Evolutionary conservation across 495 filamentous ascomycete species (phyloP).

Genomic region (Hyaloscypha finlandica): DNA sequence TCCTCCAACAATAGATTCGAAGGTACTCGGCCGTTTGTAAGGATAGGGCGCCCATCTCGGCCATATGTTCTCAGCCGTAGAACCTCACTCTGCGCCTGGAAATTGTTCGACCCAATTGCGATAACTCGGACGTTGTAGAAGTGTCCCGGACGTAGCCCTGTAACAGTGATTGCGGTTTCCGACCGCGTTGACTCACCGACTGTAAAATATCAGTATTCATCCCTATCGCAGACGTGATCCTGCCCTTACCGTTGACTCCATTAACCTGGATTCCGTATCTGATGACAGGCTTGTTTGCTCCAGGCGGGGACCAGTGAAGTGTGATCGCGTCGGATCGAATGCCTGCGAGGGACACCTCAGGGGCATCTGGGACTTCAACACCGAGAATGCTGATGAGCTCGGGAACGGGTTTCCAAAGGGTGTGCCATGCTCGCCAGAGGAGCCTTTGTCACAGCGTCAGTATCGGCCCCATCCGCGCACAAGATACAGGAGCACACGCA

Average conservation of each 20-base stretch:
- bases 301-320: conserved; percentile 87
- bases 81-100: conserved; percentile 83
- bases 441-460: conserved; percentile 56
- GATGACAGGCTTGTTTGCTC: conserved; percentile 72
- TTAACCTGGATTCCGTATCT: conserved; percentile 94
- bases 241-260: conserved; percentile 75
- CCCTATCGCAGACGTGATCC: not conserved
- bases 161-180: conserved; percentile 88
- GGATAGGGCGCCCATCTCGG: conserved; percentile 55
- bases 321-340: conserved; percentile 84
- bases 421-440: conserved; percentile 76
- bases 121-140: conserved; percentile 93
- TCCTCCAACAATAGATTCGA: conserved; percentile 54
- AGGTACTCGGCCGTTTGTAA: conserved; percentile 52
- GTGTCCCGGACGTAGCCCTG: conserved; percentile 77
- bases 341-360: conserved; percentile 87
- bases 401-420: conserved; percentile 85
- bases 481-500: conserved; percentile 21
- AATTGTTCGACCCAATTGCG: conserved; percentile 84
- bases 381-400: conserved; percentile 88
- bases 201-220: conserved; percentile 38
- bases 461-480: not conserved
- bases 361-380: conserved; percentile 87
- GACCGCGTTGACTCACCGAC: conserved; percentile 81
- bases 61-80: conserved; percentile 74